Conservation (phyloP, 2,329 filamentous ascomycete species). For the Pleurostoma richardsiae region DNA sequence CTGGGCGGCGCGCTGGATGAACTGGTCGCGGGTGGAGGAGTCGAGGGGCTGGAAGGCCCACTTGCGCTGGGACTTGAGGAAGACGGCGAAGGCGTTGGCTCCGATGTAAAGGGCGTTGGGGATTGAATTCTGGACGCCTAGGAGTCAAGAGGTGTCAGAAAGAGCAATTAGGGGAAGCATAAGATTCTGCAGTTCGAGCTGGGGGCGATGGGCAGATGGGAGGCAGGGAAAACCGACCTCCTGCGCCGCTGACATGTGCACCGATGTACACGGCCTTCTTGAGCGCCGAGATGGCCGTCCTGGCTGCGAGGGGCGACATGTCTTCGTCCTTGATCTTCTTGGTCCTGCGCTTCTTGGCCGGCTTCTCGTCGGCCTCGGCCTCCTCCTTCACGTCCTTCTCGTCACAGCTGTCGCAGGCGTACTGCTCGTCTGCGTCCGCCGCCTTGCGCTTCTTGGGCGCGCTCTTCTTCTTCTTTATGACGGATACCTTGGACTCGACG, state of each 20-base stretch:
- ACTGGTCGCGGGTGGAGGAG: conserved; percentile 61
- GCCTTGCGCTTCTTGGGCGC: conserved; percentile 10
- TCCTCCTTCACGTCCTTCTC: conserved; percentile 16
- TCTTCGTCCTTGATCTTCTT: conserved; percentile 33
- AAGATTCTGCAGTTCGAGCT: no score
- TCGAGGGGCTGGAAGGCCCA: conserved; percentile 81
- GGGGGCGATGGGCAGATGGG: not conserved
- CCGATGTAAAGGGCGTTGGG: conserved; percentile 75
- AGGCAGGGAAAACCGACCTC: conserved; percentile 49
- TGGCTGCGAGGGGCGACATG: conserved; percentile 58
- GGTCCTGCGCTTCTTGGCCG: conserved; percentile 38
- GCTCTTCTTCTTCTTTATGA: conserved; percentile 14
- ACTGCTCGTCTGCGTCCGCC: conserved; percentile 15
- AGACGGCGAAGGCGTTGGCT: conserved; percentile 89
- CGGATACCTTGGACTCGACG: conserved; percentile 23
- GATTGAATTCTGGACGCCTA: conserved; percentile 85
- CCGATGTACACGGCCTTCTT: conserved; percentile 76
- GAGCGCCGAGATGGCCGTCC: conserved; percentile 60
- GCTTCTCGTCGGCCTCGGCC: conserved; percentile 6
- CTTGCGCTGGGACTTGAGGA: conserved; percentile 94
- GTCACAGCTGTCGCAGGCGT: conserved; percentile 13
- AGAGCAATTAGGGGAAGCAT: not conserved
- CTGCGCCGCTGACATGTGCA: conserved; percentile 86
- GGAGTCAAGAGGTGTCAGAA: conserved; percentile 3
- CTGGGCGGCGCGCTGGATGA: conserved; percentile 61